Conservation (phyloP, 768 basidiomycete genomes). For the Imleria badia region DNA sequence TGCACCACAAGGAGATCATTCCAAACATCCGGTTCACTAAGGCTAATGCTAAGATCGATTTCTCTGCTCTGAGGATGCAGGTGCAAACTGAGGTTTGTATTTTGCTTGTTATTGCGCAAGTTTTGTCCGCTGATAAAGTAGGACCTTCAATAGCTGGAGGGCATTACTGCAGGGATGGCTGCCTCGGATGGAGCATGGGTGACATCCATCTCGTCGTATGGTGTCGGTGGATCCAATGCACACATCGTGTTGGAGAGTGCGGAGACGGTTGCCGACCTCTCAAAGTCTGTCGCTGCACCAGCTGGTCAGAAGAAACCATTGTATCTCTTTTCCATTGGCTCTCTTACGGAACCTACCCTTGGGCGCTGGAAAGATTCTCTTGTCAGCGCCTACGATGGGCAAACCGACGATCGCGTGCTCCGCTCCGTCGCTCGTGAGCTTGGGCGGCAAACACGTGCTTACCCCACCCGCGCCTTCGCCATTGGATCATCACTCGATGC, state of each 20-base stretch:
- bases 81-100: slow-evolving; percentile 24
- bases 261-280: slow-evolving; percentile 16
- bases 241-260: slow-evolving; percentile 32
- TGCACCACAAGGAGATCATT: slow-evolving; percentile 30
- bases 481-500: slow-evolving; percentile 22
- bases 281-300: not conserved
- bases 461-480: slow-evolving; percentile 27
- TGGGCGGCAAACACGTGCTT: slow-evolving; percentile 31
- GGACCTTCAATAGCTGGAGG: slow-evolving; percentile 17
- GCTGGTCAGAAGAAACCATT: slow-evolving; percentile 13
- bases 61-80: slow-evolving; percentile 23
- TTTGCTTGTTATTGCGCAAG: not conserved
- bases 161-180: slow-evolving; percentile 29
- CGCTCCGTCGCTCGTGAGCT: slow-evolving; percentile 30
- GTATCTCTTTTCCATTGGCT: slow-evolving; percentile 29
- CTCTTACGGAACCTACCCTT: slow-evolving; percentile 27
- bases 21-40: slow-evolving; percentile 29
- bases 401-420: slow-evolving; percentile 22
- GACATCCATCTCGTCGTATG: slow-evolving; percentile 34
- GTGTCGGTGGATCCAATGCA: slow-evolving; percentile 36
- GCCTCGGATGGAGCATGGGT: slow-evolving; percentile 30
- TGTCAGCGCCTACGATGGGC: slow-evolving; percentile 9
- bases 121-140: not conserved
- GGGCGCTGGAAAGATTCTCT: slow-evolving; percentile 28
- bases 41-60: slow-evolving; percentile 29